Evolutionary conservation across 2,329 filamentous ascomycete species (phyloP), one percentile per base, ranked within the genome.

Genomic region (Knufia fluminis): DNA sequence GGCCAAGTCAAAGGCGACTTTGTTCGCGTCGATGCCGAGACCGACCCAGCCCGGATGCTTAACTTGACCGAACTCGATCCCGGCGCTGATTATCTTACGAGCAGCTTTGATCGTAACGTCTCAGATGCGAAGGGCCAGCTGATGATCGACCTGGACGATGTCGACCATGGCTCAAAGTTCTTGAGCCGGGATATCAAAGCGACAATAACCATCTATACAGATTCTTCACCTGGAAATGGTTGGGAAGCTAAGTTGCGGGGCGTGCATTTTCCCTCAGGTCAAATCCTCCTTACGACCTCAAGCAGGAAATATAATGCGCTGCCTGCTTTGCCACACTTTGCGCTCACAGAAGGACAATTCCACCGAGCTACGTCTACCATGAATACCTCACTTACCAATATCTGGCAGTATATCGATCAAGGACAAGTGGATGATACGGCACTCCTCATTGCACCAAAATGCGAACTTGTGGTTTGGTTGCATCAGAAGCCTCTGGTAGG

Each of bases 281-380:
- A 81, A 12, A 79, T 92, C 44, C 71, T 97, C 31, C 71, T 97
- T 62, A 86, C 85, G 1, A 96, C 91, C 0, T 91, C 89, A 42
- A 96, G 89, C 65, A 86, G 95, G 62, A 96, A 94, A 70, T 92
- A 92, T 61, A 80, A 84, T n/a, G 90, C 92, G 38, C 83, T 97
- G 49, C 94, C 94, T 64, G 85, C 83, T 2, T 71, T 97, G 41
- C 90, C 92, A 22, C 89, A 97, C 65, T 76, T 98, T 46, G 74
- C 85, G 0, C 76, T 86, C 14, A 77, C 75, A 4, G 61, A 70
- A 19, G 68, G 71, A 49, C 69, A 72, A 1, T 83, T 78, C 58
- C 65, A 61, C 74, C 77, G 53, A 74, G 80, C 68, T 65, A 83
- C 69, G 61, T 70, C 71, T 45, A 69, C 94, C 14, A 72, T 97